Evolutionary conservation across 192 early-diverging fungal species (phyloP).

Genomic region (Coemansia biformis): DNA sequence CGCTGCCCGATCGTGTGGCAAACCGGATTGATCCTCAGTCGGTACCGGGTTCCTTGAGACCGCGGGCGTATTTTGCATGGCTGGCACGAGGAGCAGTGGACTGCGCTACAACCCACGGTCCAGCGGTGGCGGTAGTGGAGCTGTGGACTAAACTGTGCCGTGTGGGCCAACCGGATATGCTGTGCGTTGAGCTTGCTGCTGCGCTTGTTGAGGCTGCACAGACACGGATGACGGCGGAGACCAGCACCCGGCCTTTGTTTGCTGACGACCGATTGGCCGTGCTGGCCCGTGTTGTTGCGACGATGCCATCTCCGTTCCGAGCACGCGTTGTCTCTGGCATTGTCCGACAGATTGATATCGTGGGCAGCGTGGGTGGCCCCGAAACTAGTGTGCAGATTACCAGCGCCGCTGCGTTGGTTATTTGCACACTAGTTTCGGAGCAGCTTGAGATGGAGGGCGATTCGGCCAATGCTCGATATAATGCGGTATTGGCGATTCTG

Average conservation of each 20-base stretch:
- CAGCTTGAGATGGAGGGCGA: slow-evolving; percentile 10
- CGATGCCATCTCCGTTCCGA: slow-evolving; percentile 15
- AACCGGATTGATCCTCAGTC: slow-evolving; percentile 27
- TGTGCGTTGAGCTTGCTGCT: slow-evolving; percentile 26
- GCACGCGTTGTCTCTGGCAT: slow-evolving; percentile 12
- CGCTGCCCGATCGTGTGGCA: slow-evolving; percentile 35
- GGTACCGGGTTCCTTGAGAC: slow-evolving; percentile 14
- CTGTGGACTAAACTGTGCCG: slow-evolving; percentile 39
- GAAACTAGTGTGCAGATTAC: background rate
- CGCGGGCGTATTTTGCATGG: slow-evolving; percentile 20
- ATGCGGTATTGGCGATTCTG: no score
- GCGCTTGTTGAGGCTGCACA: slow-evolving; percentile 9
- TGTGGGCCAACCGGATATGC: slow-evolving; percentile 16
- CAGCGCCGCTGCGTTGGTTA: slow-evolving; percentile 2
- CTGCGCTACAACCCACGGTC: no score
- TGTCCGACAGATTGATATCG: slow-evolving; percentile 14
- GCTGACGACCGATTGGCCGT: background rate
- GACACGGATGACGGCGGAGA: background rate
- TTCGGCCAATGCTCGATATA: no score
- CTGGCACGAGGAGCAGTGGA: slow-evolving; percentile 14
- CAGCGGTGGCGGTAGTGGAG: background rate
- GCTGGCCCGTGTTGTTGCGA: background rate
- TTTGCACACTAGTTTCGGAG: slow-evolving; percentile 1
- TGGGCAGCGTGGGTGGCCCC: no score
- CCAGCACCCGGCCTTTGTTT: background rate